Base-by-base conservation (phyloP, 1,139 yeast species). In the Lodderomyces elongisporus region DNA sequence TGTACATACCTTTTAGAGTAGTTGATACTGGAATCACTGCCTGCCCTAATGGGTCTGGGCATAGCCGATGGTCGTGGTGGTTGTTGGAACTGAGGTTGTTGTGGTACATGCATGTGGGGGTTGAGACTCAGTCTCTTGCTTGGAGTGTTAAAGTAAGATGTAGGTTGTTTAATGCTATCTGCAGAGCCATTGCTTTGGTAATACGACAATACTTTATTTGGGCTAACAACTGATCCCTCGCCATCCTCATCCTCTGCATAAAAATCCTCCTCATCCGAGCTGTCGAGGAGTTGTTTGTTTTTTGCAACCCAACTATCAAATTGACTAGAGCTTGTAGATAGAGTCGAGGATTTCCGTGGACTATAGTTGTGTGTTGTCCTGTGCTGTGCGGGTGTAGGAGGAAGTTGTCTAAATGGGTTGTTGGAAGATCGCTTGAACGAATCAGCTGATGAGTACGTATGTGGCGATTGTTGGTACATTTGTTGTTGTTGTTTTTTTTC, bases 261-360 rank as follows among this genome's bases (percentile, higher is more conserved):
- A 7, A 18, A 18, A 27, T 52, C 58, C 3, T 58, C 63, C 13
- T 60, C 66, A 10, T 66, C 73, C 28, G 67, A 74, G 22, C 65
- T 66, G 24, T 68, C 64, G 37, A 69, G 50, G 33, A 70, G 59
- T 37, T 60, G 58, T 41, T 60, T 66, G 45, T 74, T 74, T 41
- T 61, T 63, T 32, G 61, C 58, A 9, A 74, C 76, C 81, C 81
- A 75, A 20, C 59, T 63, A 32, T 70, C 73, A 47, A 74, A 75
- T 24, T 56, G 53, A 44, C 46, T 49, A 28, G 54, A 54, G 8
- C 9, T 7, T 12, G 23, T 46, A 13, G 25, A 18, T 17, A 46
- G 27, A 33, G 29, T 35, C 4, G 48, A 41, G 5, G 43, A 28
- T 25, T 39, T 38, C n/a, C 44, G 49, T 45, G 46, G 42, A 28